phyloP scores from a whole-genome alignment of 2,329 filamentous ascomycete genomes.

The Aspergillus luchuensis region DNA sequence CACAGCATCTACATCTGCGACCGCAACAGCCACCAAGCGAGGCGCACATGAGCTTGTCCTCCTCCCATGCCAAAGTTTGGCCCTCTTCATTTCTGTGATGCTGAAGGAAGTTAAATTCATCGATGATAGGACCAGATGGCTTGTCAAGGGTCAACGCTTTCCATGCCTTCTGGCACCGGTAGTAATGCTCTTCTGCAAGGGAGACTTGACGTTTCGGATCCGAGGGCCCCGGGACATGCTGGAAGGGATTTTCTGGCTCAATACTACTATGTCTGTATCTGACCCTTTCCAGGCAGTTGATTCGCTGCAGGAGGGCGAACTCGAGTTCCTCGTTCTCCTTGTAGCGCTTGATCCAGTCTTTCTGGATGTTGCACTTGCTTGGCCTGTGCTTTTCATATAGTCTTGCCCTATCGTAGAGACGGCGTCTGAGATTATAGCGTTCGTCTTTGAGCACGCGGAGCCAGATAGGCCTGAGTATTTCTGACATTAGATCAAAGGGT shows the following conservation, averaged over 20 bases:
- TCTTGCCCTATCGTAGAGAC: not conserved
- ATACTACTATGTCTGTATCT: not conserved
- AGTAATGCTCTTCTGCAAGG: not conserved
- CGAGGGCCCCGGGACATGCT: not conserved
- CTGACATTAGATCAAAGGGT: not conserved
- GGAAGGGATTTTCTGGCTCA: not conserved
- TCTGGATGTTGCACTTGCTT: not conserved
- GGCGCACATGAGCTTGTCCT: not conserved
- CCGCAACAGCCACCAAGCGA: not conserved
- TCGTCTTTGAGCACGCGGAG: not conserved
- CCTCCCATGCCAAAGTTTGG: not conserved
- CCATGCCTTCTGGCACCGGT: not conserved
- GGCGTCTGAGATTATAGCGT: not conserved
- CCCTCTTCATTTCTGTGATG: not conserved
- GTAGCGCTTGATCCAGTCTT: not conserved
- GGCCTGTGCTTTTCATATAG: not conserved
- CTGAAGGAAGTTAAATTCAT: not conserved
- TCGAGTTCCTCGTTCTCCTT: not conserved
- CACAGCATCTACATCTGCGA: not conserved
- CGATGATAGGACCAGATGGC: not conserved
- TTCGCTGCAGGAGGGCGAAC: not conserved
- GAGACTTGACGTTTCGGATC: not conserved
- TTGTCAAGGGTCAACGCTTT: not conserved
- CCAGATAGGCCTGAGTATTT: not conserved
- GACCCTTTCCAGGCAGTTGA: not conserved